Evolutionary conservation across 208 protist genomes (phyloP).

Genomic region (Trypanosoma platydactyli): DNA sequence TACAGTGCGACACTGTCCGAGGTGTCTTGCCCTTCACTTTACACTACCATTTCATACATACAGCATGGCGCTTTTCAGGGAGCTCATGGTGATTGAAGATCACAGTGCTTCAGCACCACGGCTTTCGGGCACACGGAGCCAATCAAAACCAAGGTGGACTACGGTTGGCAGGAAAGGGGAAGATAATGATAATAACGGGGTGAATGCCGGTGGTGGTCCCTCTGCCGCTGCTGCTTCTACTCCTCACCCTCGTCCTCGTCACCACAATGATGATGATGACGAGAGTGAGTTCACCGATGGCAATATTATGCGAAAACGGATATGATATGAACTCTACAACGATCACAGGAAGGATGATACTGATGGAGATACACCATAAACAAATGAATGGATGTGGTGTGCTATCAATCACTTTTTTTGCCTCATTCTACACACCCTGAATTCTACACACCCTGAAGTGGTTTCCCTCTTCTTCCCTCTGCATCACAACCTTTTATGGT

Average conservation of each 20-base stretch:
- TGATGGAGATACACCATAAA: neutral
- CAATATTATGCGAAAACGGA: slow-evolving; percentile 21
- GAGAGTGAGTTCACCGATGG: slow-evolving; percentile 18
- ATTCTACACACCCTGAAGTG: too few species aligned
- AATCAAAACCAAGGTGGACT: neutral
- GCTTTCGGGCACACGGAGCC: neutral
- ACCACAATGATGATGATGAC: too few species aligned
- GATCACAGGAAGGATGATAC: slow-evolving; percentile 3
- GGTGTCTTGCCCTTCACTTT: slow-evolving; percentile 63
- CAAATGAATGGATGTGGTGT: neutral
- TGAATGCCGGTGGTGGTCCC: slow-evolving; percentile 2
- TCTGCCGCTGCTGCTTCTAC: neutral
- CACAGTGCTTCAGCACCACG: neutral
- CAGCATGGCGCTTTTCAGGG: slow-evolving; percentile 48
- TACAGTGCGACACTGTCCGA: slow-evolving; percentile 16
- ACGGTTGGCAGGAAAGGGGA: neutral
- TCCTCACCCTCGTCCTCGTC: neutral
- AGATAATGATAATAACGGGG: neutral
- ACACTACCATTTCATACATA: slow-evolving; percentile 58
- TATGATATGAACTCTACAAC: neutral
- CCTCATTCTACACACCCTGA: too few species aligned
- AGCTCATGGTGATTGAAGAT: slow-evolving; percentile 40
- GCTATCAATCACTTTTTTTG: neutral
- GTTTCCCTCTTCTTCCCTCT: neutral
- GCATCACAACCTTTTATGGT: too few species aligned